Evolutionary conservation across 768 basidiomycete genomes (phyloP), one percentile per base, ranked within the genome.

Genomic region (Podaxis rugospora): DNA sequence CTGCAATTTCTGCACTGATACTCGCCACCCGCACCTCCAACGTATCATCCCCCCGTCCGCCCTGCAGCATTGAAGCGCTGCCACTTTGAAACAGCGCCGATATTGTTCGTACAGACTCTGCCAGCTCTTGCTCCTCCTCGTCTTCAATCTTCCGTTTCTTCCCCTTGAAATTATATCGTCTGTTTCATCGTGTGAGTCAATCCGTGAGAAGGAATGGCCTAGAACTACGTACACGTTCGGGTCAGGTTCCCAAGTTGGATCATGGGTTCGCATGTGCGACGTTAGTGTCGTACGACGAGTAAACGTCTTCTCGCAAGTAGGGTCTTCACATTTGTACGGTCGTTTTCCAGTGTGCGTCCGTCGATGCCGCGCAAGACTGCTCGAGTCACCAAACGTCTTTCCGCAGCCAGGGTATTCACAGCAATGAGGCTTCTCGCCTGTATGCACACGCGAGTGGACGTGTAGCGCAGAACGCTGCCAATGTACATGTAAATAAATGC

Each of bases 371-470:
- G 94, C 93, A 49, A 96, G 82, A 74, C 90, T 92, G 68, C 92
- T 93, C 3, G 93, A 95, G 70, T 96, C 93, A 51, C 90, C 87
- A 75, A 95, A 96, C 0, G 89, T 90, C 76, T 90, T 93, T 52
- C 82, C 83, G 72, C 93, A 96, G 6, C 85, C 90, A 2, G 89
- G 90, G 71, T 93, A 93, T 76, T 93, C 91, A 75, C 94, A 96
- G 52, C 80, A 83, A 71, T 96, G 94, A 9, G 94, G 94, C 67
- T 93, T 92, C 76, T 96, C 94, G 40, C 94, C 94, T 4, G 94
- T 95, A 70, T 96, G 94, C 2, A 93, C 92, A 18, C 94, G 87
- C 54, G 82, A 79, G 71, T 96, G 94, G 1, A 96, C 93, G 63
- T 92, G 91, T 60, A 96, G 77, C 27, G 93, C 93, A 18, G 93